These are phyloP conservation scores for Geotrichum reessii DNA, from an alignment of 1,139 yeast genomes.

Conservation along the genomic window DNA sequence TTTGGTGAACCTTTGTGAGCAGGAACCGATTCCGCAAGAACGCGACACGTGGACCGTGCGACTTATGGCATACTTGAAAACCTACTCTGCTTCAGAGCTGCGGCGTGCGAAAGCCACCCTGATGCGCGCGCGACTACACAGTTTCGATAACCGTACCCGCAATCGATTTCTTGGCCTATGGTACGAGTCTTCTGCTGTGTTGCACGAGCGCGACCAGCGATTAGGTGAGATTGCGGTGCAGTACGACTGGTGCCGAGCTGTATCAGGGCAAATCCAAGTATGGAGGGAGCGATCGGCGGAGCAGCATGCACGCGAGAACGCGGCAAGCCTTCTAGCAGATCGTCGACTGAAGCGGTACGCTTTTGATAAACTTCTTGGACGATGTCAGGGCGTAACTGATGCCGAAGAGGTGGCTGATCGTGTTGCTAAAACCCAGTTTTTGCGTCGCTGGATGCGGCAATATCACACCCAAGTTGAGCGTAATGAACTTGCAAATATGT, in stretches of 20 bases:
- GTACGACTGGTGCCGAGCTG: background rate
- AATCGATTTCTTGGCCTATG: conserved; percentile 17
- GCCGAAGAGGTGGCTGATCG: conserved; percentile 2
- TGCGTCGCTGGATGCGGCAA: background rate
- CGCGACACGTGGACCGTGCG: conserved; percentile 13
- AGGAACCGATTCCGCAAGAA: background rate
- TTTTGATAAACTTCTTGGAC: background rate
- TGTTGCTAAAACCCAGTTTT: background rate
- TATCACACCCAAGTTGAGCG: background rate
- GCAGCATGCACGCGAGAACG: background rate
- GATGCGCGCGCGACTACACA: conserved; percentile 11
- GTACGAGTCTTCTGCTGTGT: conserved; percentile 14
- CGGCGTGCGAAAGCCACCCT: conserved; percentile 7
- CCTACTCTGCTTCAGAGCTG: conserved; percentile 9
- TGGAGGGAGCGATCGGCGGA: conserved; percentile 1
- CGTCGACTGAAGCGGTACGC: background rate
- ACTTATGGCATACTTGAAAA: conserved; percentile 3
- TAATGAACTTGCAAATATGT: background rate
- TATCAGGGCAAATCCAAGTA: background rate
- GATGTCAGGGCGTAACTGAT: background rate
- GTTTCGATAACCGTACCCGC: conserved; percentile 14
- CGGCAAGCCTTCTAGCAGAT: background rate
- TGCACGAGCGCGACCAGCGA: conserved; percentile 4
- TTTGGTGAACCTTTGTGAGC: conserved; percentile 13
- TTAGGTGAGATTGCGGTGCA: conserved; percentile 7